phyloP scores from a whole-genome alignment of 1,139 yeast species.

The Hansenula lynferdii region DNA sequence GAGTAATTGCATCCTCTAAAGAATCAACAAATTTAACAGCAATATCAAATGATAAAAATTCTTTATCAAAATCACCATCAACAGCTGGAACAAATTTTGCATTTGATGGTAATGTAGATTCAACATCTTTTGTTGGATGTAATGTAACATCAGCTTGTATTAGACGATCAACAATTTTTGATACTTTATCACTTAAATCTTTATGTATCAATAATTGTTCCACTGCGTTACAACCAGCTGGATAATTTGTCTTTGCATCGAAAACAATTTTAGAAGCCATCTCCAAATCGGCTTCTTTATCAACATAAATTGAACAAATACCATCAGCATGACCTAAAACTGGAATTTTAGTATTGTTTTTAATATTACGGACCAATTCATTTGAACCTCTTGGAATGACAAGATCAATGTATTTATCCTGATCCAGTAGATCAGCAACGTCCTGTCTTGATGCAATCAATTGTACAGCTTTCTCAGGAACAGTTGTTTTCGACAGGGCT shows the following conservation, averaged over 20 bases:
- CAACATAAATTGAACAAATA: slow-evolving; percentile 83
- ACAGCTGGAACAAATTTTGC: slow-evolving; percentile 38
- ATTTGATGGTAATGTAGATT: slow-evolving; percentile 20
- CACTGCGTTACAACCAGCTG: slow-evolving; percentile 97
- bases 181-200: slow-evolving; percentile 38
- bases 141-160: slow-evolving; percentile 64
- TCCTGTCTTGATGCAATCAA: slow-evolving; percentile 86
- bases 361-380: slow-evolving; percentile 80
- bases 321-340: slow-evolving; percentile 99
- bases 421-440: slow-evolving; percentile 75
- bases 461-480: slow-evolving; percentile 80
- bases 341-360: slow-evolving; percentile 86
- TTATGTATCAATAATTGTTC: slow-evolving; percentile 77
- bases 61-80: slow-evolving; percentile 70
- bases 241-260: slow-evolving; percentile 93
- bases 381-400: slow-evolving; percentile 98
- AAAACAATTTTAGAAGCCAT: slow-evolving; percentile 73
- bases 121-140: slow-evolving; percentile 57
- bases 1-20: slow-evolving; percentile 67
- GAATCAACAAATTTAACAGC: slow-evolving; percentile 62
- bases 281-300: slow-evolving; percentile 64
- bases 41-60: slow-evolving; percentile 76
- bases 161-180: slow-evolving; percentile 43
- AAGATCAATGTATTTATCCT: slow-evolving; percentile 87
- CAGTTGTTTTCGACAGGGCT: slow-evolving; percentile 53